A percentile compares a stretch with the other conserved stretches of the same genome.
Evolutionary conservation across 179 eudicot species (phyloP).

Genomic region (Corrigiola litoralis): DNA sequence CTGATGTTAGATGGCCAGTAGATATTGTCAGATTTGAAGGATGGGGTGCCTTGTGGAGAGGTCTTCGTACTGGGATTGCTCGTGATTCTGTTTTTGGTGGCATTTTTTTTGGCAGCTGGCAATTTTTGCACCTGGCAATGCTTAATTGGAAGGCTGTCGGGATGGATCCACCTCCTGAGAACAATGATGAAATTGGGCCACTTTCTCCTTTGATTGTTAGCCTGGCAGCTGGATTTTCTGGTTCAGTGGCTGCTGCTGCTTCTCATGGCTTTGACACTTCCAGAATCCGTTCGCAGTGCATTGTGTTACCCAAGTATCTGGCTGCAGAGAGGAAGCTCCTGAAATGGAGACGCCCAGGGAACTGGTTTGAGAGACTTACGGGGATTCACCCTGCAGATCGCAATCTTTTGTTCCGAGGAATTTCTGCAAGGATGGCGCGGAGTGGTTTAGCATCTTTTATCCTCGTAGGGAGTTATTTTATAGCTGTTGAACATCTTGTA

Average conservation of each 20-base stretch:
- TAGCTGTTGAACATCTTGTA: conserved; percentile 48
- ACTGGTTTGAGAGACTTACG: conserved; percentile 71
- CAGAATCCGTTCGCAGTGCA: conserved; percentile 72
- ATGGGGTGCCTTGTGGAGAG: conserved; percentile 79
- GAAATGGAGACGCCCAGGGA: conserved; percentile 72
- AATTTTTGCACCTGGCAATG: conserved; percentile 60
- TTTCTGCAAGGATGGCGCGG: conserved; percentile 71
- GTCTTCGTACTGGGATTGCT: conserved; percentile 62
- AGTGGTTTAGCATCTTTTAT: conserved; percentile 78
- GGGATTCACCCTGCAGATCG: conserved; percentile 91
- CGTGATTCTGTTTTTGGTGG: conserved; percentile 90
- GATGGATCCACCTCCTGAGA: conserved; percentile 70
- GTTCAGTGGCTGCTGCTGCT: conserved; percentile 82
- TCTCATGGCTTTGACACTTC: conserved; percentile 95
- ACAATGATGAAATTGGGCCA: conserved; percentile 68
- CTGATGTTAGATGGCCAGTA: conserved; percentile 44
- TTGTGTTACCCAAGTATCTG: conserved; percentile 72
- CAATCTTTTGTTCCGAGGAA: conserved; percentile 63
- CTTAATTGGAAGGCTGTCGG: conserved; percentile 81
- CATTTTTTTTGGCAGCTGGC: conserved; percentile 80
- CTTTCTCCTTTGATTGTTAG: conserved; percentile 73
- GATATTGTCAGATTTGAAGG: conserved; percentile 81
- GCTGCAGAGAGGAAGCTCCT: conserved; percentile 76
- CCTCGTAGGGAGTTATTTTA: conserved; percentile 64
- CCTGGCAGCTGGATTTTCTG: conserved; percentile 84